Base-by-base conservation (phyloP, 768 basidiomycete genomes). In the Arthromyces matolae region DNA sequence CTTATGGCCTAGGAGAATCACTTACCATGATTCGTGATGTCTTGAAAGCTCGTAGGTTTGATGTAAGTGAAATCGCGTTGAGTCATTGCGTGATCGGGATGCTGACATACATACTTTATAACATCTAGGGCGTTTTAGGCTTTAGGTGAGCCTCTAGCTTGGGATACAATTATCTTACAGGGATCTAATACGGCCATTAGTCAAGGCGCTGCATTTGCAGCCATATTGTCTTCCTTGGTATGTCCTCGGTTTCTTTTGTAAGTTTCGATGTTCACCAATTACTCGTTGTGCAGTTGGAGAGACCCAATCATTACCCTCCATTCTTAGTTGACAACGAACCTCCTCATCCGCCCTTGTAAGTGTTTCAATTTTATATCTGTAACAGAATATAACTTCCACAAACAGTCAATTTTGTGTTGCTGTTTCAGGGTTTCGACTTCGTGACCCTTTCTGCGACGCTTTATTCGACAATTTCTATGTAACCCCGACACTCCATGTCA, bases 151-250 rank as follows among this genome's bases (percentile, higher is more conserved):
- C 40, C 35, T 24, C 23, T 32, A 5, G 38, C 32, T 31, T 33
- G 39, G 20, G 24, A 24, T 23, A 12, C 28, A 5, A 22, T 41
- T 25, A 22, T 13, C 20, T 19, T 9, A 19, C 5, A 40, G 19
- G 4, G 14, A 31, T 9, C 16, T 50, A 13, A 38, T 50, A 24
- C 20, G 27, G 25, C 13, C 4, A 3, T 23, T 47, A 87, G 86
- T 51, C 90, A 93, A 67, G 89, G 89, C 13, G 89, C 86, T 13
- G 80, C 79, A 4, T 74, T 90, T 66, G 90, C 86, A 25, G 84
- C 79, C 8, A 58, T 90, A 28, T 69, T 90, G 19, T 66, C 84
- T 23, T 83, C 86, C 19, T 62, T 90, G 61, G 88, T 90, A 52
- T 28, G 81, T 68, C 24, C 18, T 28, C 7, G 25, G 32, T 35